Percentiles rank a stretch among this genome's conserved stretches.
Conservation (phyloP, 495 filamentous ascomycete genomes). For the Xylaria castorea region DNA sequence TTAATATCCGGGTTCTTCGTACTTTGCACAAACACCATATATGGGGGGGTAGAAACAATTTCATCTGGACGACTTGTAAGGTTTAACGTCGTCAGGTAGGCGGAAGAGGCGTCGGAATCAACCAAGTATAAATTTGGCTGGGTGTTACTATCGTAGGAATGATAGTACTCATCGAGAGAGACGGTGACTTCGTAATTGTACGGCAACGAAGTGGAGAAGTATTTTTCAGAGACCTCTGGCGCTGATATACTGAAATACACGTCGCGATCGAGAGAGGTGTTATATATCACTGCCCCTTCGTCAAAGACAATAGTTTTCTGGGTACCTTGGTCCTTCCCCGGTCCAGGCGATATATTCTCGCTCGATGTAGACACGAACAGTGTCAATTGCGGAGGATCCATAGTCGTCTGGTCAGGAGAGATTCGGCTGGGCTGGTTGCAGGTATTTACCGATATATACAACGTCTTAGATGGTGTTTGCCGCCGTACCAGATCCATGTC, state of each 20-base stretch:
- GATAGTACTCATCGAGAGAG: slow-evolving; percentile 79
- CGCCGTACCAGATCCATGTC: slow-evolving; percentile 36
- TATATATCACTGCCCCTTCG: slow-evolving; percentile 68
- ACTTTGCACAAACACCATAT: slow-evolving; percentile 80
- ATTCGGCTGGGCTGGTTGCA: slow-evolving; percentile 73
- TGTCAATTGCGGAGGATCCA: slow-evolving; percentile 70
- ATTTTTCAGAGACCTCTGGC: slow-evolving; percentile 58
- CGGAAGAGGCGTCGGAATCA: slow-evolving; percentile 79
- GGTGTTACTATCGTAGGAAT: slow-evolving; percentile 57
- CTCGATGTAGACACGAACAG: slow-evolving; percentile 76
- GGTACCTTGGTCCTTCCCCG: slow-evolving; percentile 54
- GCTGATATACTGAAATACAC: slow-evolving; percentile 80
- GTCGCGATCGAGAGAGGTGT: slow-evolving; percentile 60
- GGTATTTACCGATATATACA: slow-evolving; percentile 83
- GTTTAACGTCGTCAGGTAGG: slow-evolving; percentile 77
- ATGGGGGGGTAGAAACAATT: slow-evolving; percentile 61
- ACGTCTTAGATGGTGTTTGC: slow-evolving; percentile 48
- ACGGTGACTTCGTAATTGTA: slow-evolving; percentile 83
- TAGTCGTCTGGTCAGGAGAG: slow-evolving; percentile 42
- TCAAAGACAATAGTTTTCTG: slow-evolving; percentile 48
- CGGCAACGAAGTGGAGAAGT: slow-evolving; percentile 54
- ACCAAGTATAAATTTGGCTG: slow-evolving; percentile 67
- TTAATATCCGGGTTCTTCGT: slow-evolving; percentile 60
- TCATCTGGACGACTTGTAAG: slow-evolving; percentile 56
- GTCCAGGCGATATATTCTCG: slow-evolving; percentile 72